These are phyloP conservation scores for Meyerozyma guilliermondii DNA, from an alignment of 1,139 yeast species.

Conservation along the genomic window DNA sequence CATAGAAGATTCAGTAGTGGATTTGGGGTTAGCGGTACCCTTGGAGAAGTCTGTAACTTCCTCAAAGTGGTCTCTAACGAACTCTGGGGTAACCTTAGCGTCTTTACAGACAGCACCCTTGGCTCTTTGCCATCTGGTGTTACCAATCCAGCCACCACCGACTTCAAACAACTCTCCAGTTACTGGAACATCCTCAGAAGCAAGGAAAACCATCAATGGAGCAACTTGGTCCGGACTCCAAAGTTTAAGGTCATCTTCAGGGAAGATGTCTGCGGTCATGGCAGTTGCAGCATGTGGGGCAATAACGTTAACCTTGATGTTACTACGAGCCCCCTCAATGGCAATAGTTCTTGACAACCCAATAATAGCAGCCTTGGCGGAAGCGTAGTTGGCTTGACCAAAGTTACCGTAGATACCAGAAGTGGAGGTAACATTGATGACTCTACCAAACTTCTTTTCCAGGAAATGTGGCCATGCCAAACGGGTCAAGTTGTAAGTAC, in stretches of 20 bases:
- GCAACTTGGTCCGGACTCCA: slow-evolving; percentile 90
- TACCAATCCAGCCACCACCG: slow-evolving; percentile 92
- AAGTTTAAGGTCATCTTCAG: slow-evolving; percentile 68
- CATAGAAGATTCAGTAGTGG: slow-evolving; percentile 75
- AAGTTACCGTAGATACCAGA: slow-evolving; percentile 97
- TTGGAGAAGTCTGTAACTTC: slow-evolving; percentile 61
- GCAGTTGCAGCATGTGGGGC: slow-evolving; percentile 99
- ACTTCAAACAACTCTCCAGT: slow-evolving; percentile 59
- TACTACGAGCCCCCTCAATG: slow-evolving; percentile 77
- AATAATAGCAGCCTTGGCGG: slow-evolving; percentile 86
- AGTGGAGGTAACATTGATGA: slow-evolving; percentile 87
- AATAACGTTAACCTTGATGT: slow-evolving; percentile 74
- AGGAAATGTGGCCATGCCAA: slow-evolving; percentile 90
- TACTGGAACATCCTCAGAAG: slow-evolving; percentile 66
- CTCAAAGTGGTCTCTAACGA: slow-evolving; percentile 61
- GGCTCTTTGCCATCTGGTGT: slow-evolving; percentile 93
- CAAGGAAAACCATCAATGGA: slow-evolving; percentile 76
- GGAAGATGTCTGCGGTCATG: slow-evolving; percentile 87
- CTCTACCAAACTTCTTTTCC: slow-evolving; percentile 74
- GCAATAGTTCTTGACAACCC: slow-evolving; percentile 86
- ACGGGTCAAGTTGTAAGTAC: slow-evolving; percentile 77
- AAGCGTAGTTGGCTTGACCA: slow-evolving; percentile 94
- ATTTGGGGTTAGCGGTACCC: slow-evolving; percentile 55
- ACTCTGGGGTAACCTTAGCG: slow-evolving; percentile 59
- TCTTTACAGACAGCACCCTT: slow-evolving; percentile 68